Evolutionary conservation across 768 basidiomycete species (phyloP).

Genomic region (Suillus luteus): DNA sequence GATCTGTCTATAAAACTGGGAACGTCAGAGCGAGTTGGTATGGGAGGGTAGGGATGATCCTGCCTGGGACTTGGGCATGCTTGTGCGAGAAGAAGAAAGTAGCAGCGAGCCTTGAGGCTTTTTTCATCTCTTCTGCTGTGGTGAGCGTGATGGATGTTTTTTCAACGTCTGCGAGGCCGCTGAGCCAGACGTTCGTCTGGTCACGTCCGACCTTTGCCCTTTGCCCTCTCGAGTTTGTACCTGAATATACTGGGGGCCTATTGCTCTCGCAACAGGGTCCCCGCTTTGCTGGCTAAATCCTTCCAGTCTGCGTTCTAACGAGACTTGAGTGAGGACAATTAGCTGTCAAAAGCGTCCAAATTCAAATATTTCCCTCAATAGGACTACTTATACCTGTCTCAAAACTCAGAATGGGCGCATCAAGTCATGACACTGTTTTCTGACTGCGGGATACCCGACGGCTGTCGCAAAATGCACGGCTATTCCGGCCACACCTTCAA

Average conservation of each 20-base stretch:
- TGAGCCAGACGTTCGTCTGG: background rate
- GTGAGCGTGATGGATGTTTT: constrained; percentile 1
- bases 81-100: constrained; percentile 22
- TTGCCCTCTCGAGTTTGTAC: no score
- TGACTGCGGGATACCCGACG: constrained; percentile 94
- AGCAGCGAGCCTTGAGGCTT: constrained; percentile 20
- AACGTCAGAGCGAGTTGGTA: constrained; percentile 19
- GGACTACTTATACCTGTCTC: constrained; percentile 89
- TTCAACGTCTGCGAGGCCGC: background rate
- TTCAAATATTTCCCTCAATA: constrained; percentile 38
- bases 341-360: constrained; percentile 30
- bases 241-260: no score
- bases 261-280: no score
- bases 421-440: constrained; percentile 90
- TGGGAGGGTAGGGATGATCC: constrained; percentile 19
- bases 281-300: no score
- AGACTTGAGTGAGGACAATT: no score
- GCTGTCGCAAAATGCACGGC: constrained; percentile 85
- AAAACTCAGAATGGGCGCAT: constrained; percentile 88
- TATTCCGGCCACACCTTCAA: constrained; percentile 94
- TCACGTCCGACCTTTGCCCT: no score
- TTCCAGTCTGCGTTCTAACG: no score
- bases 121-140: background rate
- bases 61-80: constrained; percentile 3
- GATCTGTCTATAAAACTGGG: background rate